Base-by-base conservation (phyloP, 2,329 filamentous ascomycete species). In the Arthrobotrys iridis region DNA sequence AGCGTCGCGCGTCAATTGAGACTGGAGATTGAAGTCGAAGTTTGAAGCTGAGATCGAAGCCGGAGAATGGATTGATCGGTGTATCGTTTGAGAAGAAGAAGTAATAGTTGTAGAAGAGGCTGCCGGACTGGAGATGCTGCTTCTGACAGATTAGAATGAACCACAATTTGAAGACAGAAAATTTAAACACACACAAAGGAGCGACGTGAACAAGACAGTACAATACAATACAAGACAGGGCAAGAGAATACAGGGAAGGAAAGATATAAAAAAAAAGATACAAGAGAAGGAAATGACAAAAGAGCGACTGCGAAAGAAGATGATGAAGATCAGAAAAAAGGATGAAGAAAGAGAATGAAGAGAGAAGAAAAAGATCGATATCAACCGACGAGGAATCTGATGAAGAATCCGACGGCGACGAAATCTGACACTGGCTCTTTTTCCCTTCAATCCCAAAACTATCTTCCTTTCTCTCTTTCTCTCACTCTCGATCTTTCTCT, bases 181-280 rank as follows among this genome's bases (percentile, higher is more conserved):
- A 30, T 11, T n/a, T n/a, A n/a, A 22, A 41, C 35, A 40, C 4
- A 41, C 26, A 55, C 33, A 41, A 58, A 35, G 55, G 8, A 63
- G 41, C 43, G 20, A 63, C 15, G 55, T 52, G 40, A 70, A 58
- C 24, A 37, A 64, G 52, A 33, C 45, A 72, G 30, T 37, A 35
- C 57, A 74, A 60, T 37, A 30, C 37, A 18, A 28, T 22, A 45
- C 33, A 30, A 58, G 35, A 30, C 11, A 48, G 15, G 43, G 11
- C 11, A 55, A 45, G 10, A 7, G 13, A 55, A 57, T 37, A 65
- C 43, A 65, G 10, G 8, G 13, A 55, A 57, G 43, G 62, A 45
- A 65, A 46, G 30, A 75, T 59, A 41, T n/a, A 59, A 65, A 30
- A 48, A 55, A 67, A 37, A 45, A 60, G 58, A 57, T 33, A 46